Evolutionary conservation across 108 stramenopile species (phyloP), one percentile per base, ranked within the genome.

Genomic region (Pseudonitzschia delicatissima): DNA sequence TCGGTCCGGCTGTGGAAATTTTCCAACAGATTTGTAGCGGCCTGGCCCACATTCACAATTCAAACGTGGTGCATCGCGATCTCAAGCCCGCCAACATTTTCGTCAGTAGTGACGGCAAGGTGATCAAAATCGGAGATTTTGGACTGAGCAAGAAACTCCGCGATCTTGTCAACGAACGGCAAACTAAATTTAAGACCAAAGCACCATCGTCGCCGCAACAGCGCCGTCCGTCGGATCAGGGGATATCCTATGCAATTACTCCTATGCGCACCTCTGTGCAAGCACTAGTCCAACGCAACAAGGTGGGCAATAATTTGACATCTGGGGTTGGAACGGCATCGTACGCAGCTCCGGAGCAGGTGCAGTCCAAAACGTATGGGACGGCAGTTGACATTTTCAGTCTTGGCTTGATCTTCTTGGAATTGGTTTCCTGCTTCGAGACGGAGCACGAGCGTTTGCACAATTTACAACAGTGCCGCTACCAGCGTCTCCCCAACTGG

Each of bases 301-400:
- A 25, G 1, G 62, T 33, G 31, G 51, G 33, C 32, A 27, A 29
- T 44, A 36, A 60, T 64, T 61, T 83, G 53, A 96, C 96, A 0
- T 82, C 72, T 6, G 98, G 98, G 9, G 87, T 98, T 32, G 98
- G 98, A 0, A 98, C 98, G 17, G 88, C 93, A 7, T 80, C 86
- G n/a, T 98, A 98, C 68, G 93, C 92, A 15, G 87, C 95, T 27
- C 95, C 96, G 3, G 98, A 98, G 72, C 95, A 96, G 80, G 72
- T 92, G 21, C 66, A 65, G 11, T 68, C 71, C 7, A 79, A 82
- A 31, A 44, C 76, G 5, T 99, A 99, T 77, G 93, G 89, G 37
- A 78, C 81, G 29, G 82, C 86, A 34, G 94, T 92, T 0, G 98
- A 99, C 76, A 82, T 99, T 23, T 97, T 83, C 67, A 90, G 88